Conservation (phyloP, 2,329 filamentous ascomycete species). For the Pseudogymnoascus sp. region DNA sequence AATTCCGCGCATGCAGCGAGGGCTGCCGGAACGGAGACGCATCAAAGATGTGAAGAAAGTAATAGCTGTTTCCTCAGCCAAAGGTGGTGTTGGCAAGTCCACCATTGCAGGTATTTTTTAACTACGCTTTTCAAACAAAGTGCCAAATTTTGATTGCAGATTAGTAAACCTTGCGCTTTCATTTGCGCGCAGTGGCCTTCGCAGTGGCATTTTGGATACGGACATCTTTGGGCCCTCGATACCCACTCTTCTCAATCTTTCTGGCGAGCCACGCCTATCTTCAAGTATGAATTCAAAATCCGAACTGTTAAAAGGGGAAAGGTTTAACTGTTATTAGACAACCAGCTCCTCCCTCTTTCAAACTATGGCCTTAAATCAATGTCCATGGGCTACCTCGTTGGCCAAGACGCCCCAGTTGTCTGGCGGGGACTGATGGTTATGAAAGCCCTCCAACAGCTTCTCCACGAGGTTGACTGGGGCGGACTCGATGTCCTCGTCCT, state of each 20-base stretch:
- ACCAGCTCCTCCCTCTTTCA: slow-evolving; percentile 75
- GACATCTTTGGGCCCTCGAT: slow-evolving; percentile 97
- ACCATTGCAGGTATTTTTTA: slow-evolving; percentile 64
- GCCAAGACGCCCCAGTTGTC: slow-evolving; percentile 72
- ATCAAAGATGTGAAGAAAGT: slow-evolving; percentile 83
- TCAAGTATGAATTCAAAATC: slow-evolving; percentile 44
- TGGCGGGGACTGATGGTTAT: slow-evolving; percentile 98
- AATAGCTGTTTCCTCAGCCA: slow-evolving; percentile 94
- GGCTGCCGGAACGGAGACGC: slow-evolving; percentile 69
- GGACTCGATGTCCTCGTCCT: slow-evolving; percentile 80
- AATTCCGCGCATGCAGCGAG: slow-evolving; percentile 68
- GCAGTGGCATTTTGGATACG: slow-evolving; percentile 82
- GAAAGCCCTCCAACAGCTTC: slow-evolving; percentile 89
- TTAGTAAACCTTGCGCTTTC: slow-evolving; percentile 74
- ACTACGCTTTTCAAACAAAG: slow-evolving; percentile 9
- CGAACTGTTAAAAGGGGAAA: not conserved
- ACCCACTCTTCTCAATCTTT: slow-evolving; percentile 77
- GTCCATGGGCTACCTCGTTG: slow-evolving; percentile 94
- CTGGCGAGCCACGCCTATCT: slow-evolving; percentile 69
- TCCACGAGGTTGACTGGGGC: slow-evolving; percentile 93
- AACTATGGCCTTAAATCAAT: slow-evolving; percentile 97
- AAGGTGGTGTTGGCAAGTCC: slow-evolving; percentile 96
- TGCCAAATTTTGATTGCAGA: not conserved
- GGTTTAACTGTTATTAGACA: slow-evolving; percentile 42
- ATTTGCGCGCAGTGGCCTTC: slow-evolving; percentile 72